phyloP scores from a whole-genome alignment of 768 basidiomycete genomes.

The Rhodotorula graminis region DNA sequence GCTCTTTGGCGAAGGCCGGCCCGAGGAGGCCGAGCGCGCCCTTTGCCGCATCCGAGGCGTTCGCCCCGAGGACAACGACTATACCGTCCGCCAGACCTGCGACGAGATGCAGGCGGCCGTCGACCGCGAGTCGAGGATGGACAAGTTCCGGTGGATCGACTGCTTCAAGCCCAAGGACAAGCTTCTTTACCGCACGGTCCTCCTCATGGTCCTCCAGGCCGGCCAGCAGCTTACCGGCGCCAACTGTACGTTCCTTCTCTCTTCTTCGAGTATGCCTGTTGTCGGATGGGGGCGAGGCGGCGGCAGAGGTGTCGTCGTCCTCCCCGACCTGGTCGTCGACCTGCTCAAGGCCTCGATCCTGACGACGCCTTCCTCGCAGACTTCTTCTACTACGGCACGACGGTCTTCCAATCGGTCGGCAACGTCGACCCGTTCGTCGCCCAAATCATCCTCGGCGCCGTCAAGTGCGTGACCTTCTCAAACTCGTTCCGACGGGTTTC shows the following conservation, averaged over 20 bases:
- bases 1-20: conserved; percentile 55
- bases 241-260: conserved; percentile 1
- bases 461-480: conserved; percentile 54
- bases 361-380: neutral
- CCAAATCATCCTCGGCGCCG: conserved; percentile 69
- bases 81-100: conserved; percentile 42
- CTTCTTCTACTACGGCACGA: conserved; percentile 60
- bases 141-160: conserved; percentile 59
- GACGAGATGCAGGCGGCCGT: conserved; percentile 58
- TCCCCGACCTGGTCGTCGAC: too few species aligned
- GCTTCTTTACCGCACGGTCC: conserved; percentile 53
- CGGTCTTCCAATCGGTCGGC: conserved; percentile 56
- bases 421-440: conserved; percentile 63
- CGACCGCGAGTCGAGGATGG: conserved; percentile 53
- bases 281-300: too few species aligned
- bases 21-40: conserved; percentile 55
- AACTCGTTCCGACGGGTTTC: conserved; percentile 56
- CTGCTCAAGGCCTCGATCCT: neutral
- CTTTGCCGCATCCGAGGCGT: conserved; percentile 31
- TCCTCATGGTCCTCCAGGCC: conserved; percentile 59
- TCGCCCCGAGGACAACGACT: conserved; percentile 31
- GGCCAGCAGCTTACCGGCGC: conserved; percentile 15
- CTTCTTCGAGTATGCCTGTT: neutral
- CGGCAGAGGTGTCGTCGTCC: too few species aligned
- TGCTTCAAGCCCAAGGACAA: conserved; percentile 60